Percentiles rank a stretch among this genome's conserved stretches.
Conservation (phyloP, 495 filamentous ascomycete genomes). For the Penicillium canariense region DNA sequence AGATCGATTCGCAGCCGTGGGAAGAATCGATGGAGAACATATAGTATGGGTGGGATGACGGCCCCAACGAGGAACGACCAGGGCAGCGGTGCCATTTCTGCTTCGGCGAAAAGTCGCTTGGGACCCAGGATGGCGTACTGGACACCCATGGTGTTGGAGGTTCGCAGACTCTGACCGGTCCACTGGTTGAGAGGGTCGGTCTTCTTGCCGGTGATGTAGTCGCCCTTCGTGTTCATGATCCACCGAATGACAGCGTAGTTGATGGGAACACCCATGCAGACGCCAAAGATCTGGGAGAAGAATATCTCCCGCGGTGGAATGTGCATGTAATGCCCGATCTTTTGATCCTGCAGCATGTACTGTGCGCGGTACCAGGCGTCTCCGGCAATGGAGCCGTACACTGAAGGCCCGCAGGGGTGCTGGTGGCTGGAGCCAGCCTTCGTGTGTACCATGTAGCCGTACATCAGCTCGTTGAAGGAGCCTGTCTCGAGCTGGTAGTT, state of each 20-base stretch:
- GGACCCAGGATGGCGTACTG: conserved; percentile 58
- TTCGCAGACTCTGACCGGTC: conserved; percentile 49
- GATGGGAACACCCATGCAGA: conserved; percentile 41
- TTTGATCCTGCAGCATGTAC: conserved; percentile 48
- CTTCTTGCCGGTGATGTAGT: conserved; percentile 50
- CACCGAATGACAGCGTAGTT: conserved; percentile 47
- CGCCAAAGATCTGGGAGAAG: conserved; percentile 42
- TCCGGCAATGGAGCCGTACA: conserved; percentile 51
- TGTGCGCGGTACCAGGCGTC: conserved; percentile 54
- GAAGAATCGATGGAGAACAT: conserved; percentile 46
- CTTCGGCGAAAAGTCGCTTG: conserved; percentile 47
- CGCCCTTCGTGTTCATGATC: conserved; percentile 48
- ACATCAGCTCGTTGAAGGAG: conserved; percentile 56
- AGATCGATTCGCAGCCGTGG: conserved; percentile 51
- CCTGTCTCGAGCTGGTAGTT: conserved; percentile 54
- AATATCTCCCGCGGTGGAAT: conserved; percentile 44
- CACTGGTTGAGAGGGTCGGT: conserved; percentile 55
- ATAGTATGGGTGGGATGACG: conserved; percentile 45
- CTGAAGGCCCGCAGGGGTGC: conserved; percentile 51
- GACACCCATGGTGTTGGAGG: conserved; percentile 48
- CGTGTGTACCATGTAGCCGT: conserved; percentile 55
- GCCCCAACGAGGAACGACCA: conserved; percentile 57
- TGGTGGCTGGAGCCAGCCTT: conserved; percentile 38
- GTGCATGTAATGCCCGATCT: conserved; percentile 50
- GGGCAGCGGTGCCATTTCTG: conserved; percentile 50